Base-by-base conservation (phyloP, 2,329 filamentous ascomycete genomes). In the Xylaria sp. region DNA sequence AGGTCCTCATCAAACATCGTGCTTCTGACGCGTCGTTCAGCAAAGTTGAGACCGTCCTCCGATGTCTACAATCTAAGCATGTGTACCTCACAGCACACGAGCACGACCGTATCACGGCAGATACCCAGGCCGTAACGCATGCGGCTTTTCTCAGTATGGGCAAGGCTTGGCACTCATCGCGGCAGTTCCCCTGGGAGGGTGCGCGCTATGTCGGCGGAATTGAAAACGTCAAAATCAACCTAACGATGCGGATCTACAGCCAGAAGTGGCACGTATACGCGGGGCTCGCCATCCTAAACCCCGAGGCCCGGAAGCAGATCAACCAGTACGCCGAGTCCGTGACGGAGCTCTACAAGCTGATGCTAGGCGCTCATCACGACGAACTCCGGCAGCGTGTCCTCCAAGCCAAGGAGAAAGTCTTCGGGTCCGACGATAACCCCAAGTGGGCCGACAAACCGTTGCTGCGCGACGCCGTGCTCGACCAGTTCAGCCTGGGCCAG, bases 221-320 rank as follows among this genome's bases (percentile, higher is more conserved):
- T 77, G 96, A 99, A 82, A 99, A 99, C 80, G 95, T 98, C 76
- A 99, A 99, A 84, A 97, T 98, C 84, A 99, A 99, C 83, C 90
- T 98, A 74, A 98, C 94, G 74, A 85, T 99, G 74, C 94, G 96
- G 75, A 98, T 99, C 83, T 99, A 98, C 84, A 91, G 92, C 69
- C 97, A 98, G 81, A 99, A 98, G 82, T 99, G 97, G 97, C 97
- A 99, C 84, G 96, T 99, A 67, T 99, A 99, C 81, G 96, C 96
- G 23, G 96, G 96, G 0, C 90, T 99, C 9, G 96, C 97, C 12
- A 99, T 99, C 78, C 88, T 99, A 68, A 99, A 99, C 80, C 96
- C 96, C 0, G 92, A 94, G 68, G 96, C 96, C 3, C 92, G 92
- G 80, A 88, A 92, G 80, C 96, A 99, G 82, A 98, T 99, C 77